Evolutionary conservation across 176 grass and related monocot species (phyloP), one percentile per base, ranked within the genome.

Genomic region (Oryza glumipatula): DNA sequence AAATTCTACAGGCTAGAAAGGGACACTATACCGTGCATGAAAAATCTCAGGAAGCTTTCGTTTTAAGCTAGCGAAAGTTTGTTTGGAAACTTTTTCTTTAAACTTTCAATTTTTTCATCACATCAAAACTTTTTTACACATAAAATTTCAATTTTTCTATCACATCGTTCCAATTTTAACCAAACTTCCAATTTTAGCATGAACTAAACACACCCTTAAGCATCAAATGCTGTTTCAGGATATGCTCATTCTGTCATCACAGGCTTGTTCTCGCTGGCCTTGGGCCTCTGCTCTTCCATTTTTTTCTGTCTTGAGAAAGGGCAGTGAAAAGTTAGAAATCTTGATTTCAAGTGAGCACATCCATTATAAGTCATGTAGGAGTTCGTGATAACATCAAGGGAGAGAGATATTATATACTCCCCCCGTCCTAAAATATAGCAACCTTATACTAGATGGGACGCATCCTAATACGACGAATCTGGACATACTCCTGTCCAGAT

Each of bases 251-350:
- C 93, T 9, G 81, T 93, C 95, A 95, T 98, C 44, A 92, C 85
- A 67, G 91, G 85, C 54, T 92, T 95, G 89, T 95, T 95, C 83
- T 95, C 93, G 0, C 1, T 95, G 51, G 91, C 92, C 80, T 95
- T 90, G 16, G 88, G 89, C 69, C 72, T 95, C 76, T 6, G 36
- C 36, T 38, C 36, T 38, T 38, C 4, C 36, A 38, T 36, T 38
- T 38, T 38, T 38, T 38, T 38, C 5, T 38, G 4, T 38, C 36
- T 5, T 38, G 36, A 38, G 36, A 58, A 28, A 28, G 22, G 65
- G 6, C 24, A 21, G 78, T 1, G 16, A 65, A 77, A 43, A 43
- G 48, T 74, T 41, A 83, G 4, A 60, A 21, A 81, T 19, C 65
- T 65, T 14, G 24, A 38, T 52, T 46, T 19, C 12, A 23, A 0